A percentile compares a stretch with the other conserved stretches of the same genome.
Conservation (phyloP, 805 yeast species). For the Saccharomyces mikatae region DNA sequence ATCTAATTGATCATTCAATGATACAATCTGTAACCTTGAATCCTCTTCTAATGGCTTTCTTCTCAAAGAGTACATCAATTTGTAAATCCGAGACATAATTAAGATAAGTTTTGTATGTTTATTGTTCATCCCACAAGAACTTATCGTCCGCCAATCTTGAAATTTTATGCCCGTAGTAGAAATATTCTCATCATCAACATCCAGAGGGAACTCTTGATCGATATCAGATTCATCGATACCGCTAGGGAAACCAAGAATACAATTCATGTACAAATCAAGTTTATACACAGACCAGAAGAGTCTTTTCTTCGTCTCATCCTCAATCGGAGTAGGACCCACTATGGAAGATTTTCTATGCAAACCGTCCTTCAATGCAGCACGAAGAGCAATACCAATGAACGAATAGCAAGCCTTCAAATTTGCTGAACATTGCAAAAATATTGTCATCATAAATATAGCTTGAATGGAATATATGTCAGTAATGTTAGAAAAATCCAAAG, state of each 20-base stretch:
- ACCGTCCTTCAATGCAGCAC: slow-evolving; percentile 78
- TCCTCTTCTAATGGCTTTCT: neutral
- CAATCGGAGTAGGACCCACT: slow-evolving; percentile 61
- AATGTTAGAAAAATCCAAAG: slow-evolving; percentile 76
- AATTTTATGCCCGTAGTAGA: slow-evolving; percentile 52
- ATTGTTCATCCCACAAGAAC: slow-evolving; percentile 75
- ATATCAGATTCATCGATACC: slow-evolving; percentile 69
- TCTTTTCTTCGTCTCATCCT: slow-evolving; percentile 74
- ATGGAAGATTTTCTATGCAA: slow-evolving; percentile 63
- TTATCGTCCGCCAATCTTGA: slow-evolving; percentile 45
- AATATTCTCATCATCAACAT: slow-evolving; percentile 79
- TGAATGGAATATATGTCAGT: slow-evolving; percentile 76
- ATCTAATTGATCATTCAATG: slow-evolving; percentile 60
- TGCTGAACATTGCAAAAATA: slow-evolving; percentile 83
- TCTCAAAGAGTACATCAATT: slow-evolving; percentile 1
- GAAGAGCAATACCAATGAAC: slow-evolving; percentile 77
- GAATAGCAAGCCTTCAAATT: slow-evolving; percentile 80
- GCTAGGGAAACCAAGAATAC: slow-evolving; percentile 78
- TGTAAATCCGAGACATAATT: slow-evolving; percentile 37
- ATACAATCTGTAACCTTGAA: neutral
- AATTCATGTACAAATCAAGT: slow-evolving; percentile 83
- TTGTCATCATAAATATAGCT: slow-evolving; percentile 75
- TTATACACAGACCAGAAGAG: slow-evolving; percentile 85
- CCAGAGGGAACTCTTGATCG: slow-evolving; percentile 80
- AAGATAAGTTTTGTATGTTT: slow-evolving; percentile 71